These are phyloP conservation scores for Fusarium mundagurra DNA, from an alignment of 2,329 filamentous ascomycete species.

Conservation along the genomic window DNA sequence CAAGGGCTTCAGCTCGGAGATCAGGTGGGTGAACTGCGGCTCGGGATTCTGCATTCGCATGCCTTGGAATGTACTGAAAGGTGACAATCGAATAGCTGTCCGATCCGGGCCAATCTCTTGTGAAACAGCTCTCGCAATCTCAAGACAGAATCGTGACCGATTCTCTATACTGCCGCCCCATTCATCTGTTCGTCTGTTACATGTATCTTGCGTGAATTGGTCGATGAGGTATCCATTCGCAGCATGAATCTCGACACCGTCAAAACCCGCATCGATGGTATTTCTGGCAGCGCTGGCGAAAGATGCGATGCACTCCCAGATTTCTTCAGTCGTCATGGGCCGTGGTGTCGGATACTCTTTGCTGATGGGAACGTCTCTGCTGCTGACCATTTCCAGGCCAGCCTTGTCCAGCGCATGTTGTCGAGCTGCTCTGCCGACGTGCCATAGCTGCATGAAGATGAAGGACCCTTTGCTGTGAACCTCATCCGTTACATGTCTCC, in stretches of 20 bases:
- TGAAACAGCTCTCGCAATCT: conserved; percentile 55
- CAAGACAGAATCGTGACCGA: conserved; percentile 54
- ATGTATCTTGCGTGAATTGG: conserved; percentile 13
- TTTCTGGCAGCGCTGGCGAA: conserved; percentile 10
- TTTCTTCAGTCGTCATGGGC: conserved; percentile 1
- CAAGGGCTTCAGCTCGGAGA: conserved; percentile 60
- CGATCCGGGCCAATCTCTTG: conserved; percentile 59
- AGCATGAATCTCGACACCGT: conserved; percentile 21
- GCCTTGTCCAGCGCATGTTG: neutral
- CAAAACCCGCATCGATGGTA: neutral
- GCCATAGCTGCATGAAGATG: conserved; percentile 27
- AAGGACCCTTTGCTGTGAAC: conserved; percentile 15
- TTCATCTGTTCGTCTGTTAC: conserved; percentile 61
- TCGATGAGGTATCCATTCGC: conserved; percentile 20
- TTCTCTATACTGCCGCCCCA: conserved; percentile 66
- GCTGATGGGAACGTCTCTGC: conserved; percentile 2
- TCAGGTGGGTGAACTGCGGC: conserved; percentile 69
- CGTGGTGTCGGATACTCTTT: neutral
- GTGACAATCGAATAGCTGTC: conserved; percentile 66
- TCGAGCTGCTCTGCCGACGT: conserved; percentile 9
- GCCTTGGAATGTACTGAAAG: conserved; percentile 68
- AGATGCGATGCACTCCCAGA: neutral
- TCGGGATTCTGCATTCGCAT: conserved; percentile 69
- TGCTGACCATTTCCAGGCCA: conserved; percentile 16
- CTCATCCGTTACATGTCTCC: neutral